Evolutionary conservation across 306 rosid species (phyloP), one percentile per base, ranked within the genome.

Genomic region (Nissolia schottii): DNA sequence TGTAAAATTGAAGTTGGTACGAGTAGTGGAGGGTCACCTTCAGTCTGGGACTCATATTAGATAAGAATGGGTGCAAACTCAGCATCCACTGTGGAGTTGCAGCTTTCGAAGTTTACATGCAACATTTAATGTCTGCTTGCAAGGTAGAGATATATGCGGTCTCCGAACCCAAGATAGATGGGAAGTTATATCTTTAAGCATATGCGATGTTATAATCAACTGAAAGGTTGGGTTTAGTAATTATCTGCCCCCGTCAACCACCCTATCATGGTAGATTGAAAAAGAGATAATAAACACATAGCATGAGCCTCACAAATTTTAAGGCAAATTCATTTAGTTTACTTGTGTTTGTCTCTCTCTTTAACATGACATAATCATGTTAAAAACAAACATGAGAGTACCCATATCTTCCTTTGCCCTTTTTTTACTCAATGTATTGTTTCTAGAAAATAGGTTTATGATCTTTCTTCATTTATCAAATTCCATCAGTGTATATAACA

Each of bases 1-100:
- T 87, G 91, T 78, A 82, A 87, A 75, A 62, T 35, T 10, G 89
- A 77, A 65, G 83, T 80, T 14, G 81, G 87, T 4, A 80, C 71
- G 60, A 43, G 74, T 32, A 73, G 67, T 8, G 35, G 40, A 7
- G 27, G 15, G 20, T 56, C 78, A 1, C 71, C 77, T 10, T 53
- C 19, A 8, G 77, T 73, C 5, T 20, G 74, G 68, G 89, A 73
- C 9, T 79, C 85, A n/a, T n/a, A 75, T 46, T 84, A 80, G 70
- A 62, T 24, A 67, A 69, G 24, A 24, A 74, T 28, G 14, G 40
- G 28, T 35, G 10, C 28, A 29, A 6, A 46, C 22, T 37, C 23
- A 25, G 23, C 28, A 34, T 38, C 25, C 64, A 24, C 40, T 43
- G n/a, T 27, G 58, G 58, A 57, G 24, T 67, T 58, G 60, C 77